Conservation (phyloP, 176 grass and related monocot genomes). For the Oryza australiensis region DNA sequence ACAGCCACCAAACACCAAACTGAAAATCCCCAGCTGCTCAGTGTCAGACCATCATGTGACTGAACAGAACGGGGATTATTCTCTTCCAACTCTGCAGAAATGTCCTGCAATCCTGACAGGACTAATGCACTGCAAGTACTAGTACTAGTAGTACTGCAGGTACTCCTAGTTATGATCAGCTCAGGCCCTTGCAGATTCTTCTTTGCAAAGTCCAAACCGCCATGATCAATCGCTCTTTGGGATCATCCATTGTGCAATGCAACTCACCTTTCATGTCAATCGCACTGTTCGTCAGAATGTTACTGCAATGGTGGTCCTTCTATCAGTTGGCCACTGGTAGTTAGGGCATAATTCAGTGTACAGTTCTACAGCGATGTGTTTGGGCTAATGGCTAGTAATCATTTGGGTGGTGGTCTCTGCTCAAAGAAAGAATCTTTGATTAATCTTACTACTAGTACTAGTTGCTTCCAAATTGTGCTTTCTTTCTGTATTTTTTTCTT, state of each 20-base stretch:
- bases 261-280: constrained; percentile 5
- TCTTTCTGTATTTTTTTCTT: not conserved
- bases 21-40: not conserved
- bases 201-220: constrained; percentile 23
- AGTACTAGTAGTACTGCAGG: too few relatives aligned
- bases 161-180: not conserved
- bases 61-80: not conserved
- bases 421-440: not conserved
- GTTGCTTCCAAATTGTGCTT: not conserved
- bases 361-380: not conserved
- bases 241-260: constrained; percentile 37
- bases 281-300: constrained; percentile 3
- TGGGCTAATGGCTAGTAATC: constrained; percentile 36
- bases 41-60: constrained; percentile 17
- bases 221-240: constrained; percentile 26
- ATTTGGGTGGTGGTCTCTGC: constrained; percentile 4
- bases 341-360: not conserved
- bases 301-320: constrained; percentile 3
- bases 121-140: not conserved
- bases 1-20: not conserved
- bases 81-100: not conserved
- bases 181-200: constrained; percentile 26
- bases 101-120: constrained; percentile 14
- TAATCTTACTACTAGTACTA: not conserved
- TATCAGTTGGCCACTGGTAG: not conserved